Evolutionary conservation across 2,329 filamentous ascomycete genomes (phyloP).

Genomic region (Cercospora sojina): DNA sequence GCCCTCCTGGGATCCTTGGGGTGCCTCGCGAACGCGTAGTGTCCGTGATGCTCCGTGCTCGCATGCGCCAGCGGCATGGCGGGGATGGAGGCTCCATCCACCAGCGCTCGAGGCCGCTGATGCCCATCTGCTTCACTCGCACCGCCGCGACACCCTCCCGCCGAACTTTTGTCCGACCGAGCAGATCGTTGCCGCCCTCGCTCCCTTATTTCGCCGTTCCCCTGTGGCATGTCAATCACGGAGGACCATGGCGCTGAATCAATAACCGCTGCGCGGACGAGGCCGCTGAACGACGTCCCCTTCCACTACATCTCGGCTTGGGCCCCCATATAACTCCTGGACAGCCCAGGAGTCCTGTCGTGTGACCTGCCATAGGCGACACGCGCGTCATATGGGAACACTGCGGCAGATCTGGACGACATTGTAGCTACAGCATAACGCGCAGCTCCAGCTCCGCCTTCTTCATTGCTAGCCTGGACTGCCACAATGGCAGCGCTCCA

Average conservation of each 20-base stretch:
- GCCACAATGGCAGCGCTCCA: constrained; percentile 30
- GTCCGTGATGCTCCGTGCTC: constrained; percentile 2
- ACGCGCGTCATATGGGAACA: constrained; percentile 11
- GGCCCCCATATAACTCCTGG: constrained; percentile 2
- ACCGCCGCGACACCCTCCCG: neutral
- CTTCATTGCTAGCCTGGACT: constrained; percentile 2
- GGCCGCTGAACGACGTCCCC: neutral
- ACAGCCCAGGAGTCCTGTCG: neutral
- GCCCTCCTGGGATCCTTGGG: neutral
- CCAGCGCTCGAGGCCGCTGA: neutral
- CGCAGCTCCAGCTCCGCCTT: constrained; percentile 10
- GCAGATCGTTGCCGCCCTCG: constrained; percentile 1
- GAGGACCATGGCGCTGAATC: constrained; percentile 14
- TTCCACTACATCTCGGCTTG: constrained; percentile 4
- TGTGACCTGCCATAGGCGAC: constrained; percentile 20
- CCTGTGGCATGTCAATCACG: constrained; percentile 11
- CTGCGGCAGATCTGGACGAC: constrained; percentile 10
- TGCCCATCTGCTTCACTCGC: neutral
- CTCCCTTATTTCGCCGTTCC: neutral
- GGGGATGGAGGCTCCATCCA: neutral
- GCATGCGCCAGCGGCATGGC: neutral
- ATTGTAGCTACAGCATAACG: constrained; percentile 17
- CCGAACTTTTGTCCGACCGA: constrained; percentile 1
- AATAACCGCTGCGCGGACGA: constrained; percentile 6
- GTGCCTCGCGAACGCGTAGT: constrained; percentile 1